phyloP scores from a whole-genome alignment of 1,284 basidiomycete genomes.

The Ganoderma lucidum region DNA sequence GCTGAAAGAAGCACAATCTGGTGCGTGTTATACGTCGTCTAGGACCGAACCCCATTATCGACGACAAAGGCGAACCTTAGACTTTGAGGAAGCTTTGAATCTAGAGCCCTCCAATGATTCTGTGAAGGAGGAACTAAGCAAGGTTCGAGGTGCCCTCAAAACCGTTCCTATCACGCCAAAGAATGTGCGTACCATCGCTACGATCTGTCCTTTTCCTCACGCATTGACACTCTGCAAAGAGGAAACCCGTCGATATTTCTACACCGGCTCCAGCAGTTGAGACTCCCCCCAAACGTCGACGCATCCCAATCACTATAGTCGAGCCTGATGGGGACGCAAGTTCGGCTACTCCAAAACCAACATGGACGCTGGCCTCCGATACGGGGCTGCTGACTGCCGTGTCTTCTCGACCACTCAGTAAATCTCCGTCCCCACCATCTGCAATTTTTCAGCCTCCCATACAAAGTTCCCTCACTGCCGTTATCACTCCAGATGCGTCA shows the following conservation, averaged over 20 bases:
- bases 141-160: slow-evolving; percentile 49
- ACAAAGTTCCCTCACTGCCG: slow-evolving; percentile 16
- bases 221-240: slow-evolving; percentile 13
- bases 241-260: slow-evolving; percentile 29
- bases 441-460: slow-evolving; percentile 9
- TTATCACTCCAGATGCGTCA: slow-evolving; percentile 20
- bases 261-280: slow-evolving; percentile 32
- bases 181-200: slow-evolving; percentile 32
- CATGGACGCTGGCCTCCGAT: slow-evolving; percentile 14
- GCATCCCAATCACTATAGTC: slow-evolving; percentile 75
- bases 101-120: slow-evolving; percentile 68
- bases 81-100: slow-evolving; percentile 61
- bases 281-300: slow-evolving; percentile 51
- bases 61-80: slow-evolving; percentile 45
- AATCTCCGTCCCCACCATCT: not conserved
- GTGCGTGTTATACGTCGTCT: slow-evolving; percentile 46
- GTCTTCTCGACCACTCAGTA: slow-evolving; percentile 38
- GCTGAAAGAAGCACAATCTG: slow-evolving; percentile 60
- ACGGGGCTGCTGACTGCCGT: slow-evolving; percentile 41
- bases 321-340: slow-evolving; percentile 46
- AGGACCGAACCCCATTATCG: not conserved
- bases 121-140: slow-evolving; percentile 62
- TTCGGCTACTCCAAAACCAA: slow-evolving; percentile 18
- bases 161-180: slow-evolving; percentile 40
- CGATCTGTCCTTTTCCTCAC: slow-evolving; percentile 18